phyloP scores from a whole-genome alignment of 306 rosid species.

The Cucurbita maxima region DNA sequence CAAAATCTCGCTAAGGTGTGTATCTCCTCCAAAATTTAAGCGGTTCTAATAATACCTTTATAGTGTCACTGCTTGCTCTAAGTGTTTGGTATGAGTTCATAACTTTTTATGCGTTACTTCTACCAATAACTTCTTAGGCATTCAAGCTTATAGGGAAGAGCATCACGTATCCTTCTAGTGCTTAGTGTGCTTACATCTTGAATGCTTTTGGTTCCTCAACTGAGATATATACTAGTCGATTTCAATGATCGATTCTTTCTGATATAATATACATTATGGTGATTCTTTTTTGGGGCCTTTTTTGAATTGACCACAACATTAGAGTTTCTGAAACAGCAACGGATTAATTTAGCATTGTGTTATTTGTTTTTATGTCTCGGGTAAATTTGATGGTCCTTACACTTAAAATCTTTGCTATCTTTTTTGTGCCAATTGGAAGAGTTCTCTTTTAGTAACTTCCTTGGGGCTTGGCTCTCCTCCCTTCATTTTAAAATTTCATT shows the following conservation, averaged over 20 bases:
- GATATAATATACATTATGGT: neutral
- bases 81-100: neutral
- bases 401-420: neutral
- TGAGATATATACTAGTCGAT: neutral
- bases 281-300: neutral
- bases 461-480: neutral
- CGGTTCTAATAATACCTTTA: neutral
- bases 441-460: neutral
- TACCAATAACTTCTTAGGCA: neutral
- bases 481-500: neutral
- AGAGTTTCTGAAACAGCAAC: neutral
- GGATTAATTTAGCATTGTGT: neutral
- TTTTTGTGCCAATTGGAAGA: neutral
- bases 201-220: neutral
- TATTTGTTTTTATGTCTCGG: neutral
- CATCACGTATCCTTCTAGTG: neutral
- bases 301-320: neutral
- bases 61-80: neutral
- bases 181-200: neutral
- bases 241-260: neutral
- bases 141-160: neutral
- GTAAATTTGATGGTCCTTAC: neutral
- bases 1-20: constrained; percentile 71
- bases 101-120: neutral
- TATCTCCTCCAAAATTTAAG: constrained; percentile 5